phyloP scores from a whole-genome alignment of 2,329 filamentous ascomycete genomes.

The Hymenoscyphus albidus region DNA sequence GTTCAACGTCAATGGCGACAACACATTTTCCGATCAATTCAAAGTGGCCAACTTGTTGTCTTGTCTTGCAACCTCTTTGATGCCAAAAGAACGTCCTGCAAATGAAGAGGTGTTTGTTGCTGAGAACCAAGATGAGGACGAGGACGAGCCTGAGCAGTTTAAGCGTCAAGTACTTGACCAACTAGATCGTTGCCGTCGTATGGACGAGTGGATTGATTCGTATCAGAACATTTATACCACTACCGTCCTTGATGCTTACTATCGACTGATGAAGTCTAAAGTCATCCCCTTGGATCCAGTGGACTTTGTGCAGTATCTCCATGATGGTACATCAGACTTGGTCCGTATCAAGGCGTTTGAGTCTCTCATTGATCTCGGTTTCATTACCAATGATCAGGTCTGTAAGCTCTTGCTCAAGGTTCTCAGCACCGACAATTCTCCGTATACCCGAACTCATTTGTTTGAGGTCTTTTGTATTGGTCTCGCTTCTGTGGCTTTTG shows the following conservation, averaged over 20 bases:
- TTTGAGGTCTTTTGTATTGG: conserved; percentile 57
- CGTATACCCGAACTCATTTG: conserved; percentile 57
- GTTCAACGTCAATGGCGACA: conserved; percentile 92
- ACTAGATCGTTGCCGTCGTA: conserved; percentile 62
- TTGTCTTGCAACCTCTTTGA: conserved; percentile 55
- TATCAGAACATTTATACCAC: conserved; percentile 66
- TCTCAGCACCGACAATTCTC: conserved; percentile 59
- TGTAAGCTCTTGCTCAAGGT: conserved; percentile 54
- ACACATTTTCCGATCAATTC: conserved; percentile 81
- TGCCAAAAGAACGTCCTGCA: conserved; percentile 36
- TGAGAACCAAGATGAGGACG: conserved; percentile 38
- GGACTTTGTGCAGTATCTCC: conserved; percentile 60
- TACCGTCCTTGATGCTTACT: conserved; percentile 58
- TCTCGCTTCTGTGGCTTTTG: conserved; percentile 60
- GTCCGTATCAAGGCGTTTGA: conserved; percentile 66
- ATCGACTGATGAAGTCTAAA: conserved; percentile 59
- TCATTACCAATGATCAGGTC: conserved; percentile 52
- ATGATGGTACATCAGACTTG: conserved; percentile 59
- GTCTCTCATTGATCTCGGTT: conserved; percentile 59
- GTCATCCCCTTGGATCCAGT: conserved; percentile 52
- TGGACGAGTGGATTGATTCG: conserved; percentile 65
- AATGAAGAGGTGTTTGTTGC: not conserved
- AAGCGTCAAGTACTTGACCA: conserved; percentile 52
- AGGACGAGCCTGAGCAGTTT: conserved; percentile 41
- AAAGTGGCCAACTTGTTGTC: conserved; percentile 81